Evolutionary conservation across 1,284 basidiomycete genomes (phyloP), one percentile per base, ranked within the genome.

Genomic region (Naganishia sp.): DNA sequence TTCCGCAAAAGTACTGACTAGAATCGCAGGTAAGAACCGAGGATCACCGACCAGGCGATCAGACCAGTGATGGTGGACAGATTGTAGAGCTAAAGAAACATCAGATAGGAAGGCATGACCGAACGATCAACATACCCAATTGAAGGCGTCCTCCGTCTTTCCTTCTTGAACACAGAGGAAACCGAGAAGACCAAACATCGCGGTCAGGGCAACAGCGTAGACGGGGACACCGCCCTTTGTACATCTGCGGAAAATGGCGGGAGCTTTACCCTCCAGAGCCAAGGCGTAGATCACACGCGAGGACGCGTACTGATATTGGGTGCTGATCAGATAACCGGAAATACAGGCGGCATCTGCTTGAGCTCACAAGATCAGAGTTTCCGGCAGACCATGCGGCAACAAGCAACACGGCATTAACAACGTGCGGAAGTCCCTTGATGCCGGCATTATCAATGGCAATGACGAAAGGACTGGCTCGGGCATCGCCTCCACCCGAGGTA

Each of bases 321-420:
- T 21, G 49, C 23, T 50, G 25, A 3, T 18, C 45, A 48, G 23
- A n/a, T 2, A 13, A 9, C 31, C 43, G 18, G 1, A 21, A 54
- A 64, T 49, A 10, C 9, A 13, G 9, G 9, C 7, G 9, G 36
- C 36, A 6, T 39, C 36, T 39, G 36, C 36, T 9, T 39, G 36
- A 11, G 55, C 65, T 55, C 43, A 66, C 65, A 10, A 67, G 81
- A 77, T 93, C 88, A 70, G 88, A 90, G 46, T 87, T 89, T 4
- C 88, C 90, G 7, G 92, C 90, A 9, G 90, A 93, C 85, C 89
- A 90, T 1, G 92, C 92, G 1, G 90, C 90, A 39, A 88, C 89
- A 64, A 95, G 79, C 28, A 96, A 83, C 75, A 86, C 87, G 6
- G 92, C 92, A 76, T 95, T 95, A 79, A 94, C 91, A 70, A 93